Percentiles rank a stretch among this genome's conserved stretches.
phyloP scores from a whole-genome alignment of 768 basidiomycete genomes.

The Leucosporidium creatinivorum region DNA sequence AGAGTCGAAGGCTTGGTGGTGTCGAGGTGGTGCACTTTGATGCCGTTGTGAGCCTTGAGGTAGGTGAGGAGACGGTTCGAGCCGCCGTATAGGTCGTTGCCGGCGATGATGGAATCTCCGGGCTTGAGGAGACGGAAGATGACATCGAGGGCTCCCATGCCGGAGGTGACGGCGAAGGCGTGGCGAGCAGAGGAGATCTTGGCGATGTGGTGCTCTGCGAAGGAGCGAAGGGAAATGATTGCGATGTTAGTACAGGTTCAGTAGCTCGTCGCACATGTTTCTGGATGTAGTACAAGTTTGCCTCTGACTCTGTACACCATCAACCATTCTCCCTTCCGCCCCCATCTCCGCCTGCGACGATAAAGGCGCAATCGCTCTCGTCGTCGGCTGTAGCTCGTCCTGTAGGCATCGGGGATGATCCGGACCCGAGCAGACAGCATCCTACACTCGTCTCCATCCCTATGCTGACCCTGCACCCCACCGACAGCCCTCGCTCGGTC shows the following conservation, averaged over 20 bases:
- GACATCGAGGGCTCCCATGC: slow-evolving; percentile 95
- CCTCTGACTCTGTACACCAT: no score
- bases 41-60: slow-evolving; percentile 75
- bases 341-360: no score
- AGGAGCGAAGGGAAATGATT: neutral
- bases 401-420: no score
- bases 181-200: slow-evolving; percentile 88
- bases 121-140: slow-evolving; percentile 91
- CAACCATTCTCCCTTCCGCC: no score
- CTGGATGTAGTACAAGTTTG: no score
- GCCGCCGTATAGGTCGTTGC: slow-evolving; percentile 92
- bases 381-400: no score
- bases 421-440: no score
- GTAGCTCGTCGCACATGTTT: neutral
- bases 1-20: slow-evolving; percentile 68
- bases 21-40: slow-evolving; percentile 86
- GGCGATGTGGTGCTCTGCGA: slow-evolving; percentile 88
- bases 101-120: slow-evolving; percentile 85
- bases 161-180: slow-evolving; percentile 88
- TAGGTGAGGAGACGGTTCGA: slow-evolving; percentile 91
- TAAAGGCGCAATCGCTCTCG: no score
- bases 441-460: no score
- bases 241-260: neutral
- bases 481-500: no score
- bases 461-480: no score